These are phyloP conservation scores for Ceratobasidium theobromae DNA, from an alignment of 1,284 basidiomycete genomes.

Conservation along the genomic window DNA sequence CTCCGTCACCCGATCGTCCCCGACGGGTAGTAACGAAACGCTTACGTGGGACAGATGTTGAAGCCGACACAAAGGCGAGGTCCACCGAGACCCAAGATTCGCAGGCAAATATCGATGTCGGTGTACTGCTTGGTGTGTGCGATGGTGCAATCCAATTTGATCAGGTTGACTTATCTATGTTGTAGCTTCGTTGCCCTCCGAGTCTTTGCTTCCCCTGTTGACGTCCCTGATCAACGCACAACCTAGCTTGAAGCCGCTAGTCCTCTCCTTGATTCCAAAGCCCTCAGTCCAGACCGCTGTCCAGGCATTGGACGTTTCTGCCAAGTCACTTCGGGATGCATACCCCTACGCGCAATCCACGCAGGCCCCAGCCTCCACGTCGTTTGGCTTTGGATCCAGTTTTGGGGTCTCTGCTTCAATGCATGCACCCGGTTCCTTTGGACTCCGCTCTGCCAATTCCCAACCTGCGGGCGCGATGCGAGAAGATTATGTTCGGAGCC, in stretches of 20 bases:
- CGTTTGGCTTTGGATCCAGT: conserved; percentile 35
- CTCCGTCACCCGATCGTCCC: conserved; percentile 30
- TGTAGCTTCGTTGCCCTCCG: conserved; percentile 50
- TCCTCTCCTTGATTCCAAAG: conserved; percentile 73
- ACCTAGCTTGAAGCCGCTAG: conserved; percentile 64
- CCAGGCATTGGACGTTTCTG: conserved; percentile 64
- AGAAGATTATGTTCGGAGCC: conserved; percentile 70
- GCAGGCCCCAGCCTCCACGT: conserved; percentile 42
- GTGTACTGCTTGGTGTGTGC: conserved; percentile 69
- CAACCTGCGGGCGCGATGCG: conserved; percentile 59
- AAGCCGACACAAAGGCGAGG: conserved; percentile 40
- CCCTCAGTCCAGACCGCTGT: conserved; percentile 72
- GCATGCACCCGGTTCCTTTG: conserved; percentile 34
- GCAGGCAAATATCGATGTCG: conserved; percentile 65
- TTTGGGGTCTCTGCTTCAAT: conserved; percentile 36
- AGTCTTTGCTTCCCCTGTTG: conserved; percentile 69
- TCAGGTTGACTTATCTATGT: background rate
- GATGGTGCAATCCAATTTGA: background rate
- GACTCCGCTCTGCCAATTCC: conserved; percentile 39
- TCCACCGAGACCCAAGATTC: conserved; percentile 35
- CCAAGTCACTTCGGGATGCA: conserved; percentile 71
- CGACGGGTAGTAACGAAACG: conserved; percentile 27
- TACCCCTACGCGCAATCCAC: conserved; percentile 70
- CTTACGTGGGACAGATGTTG: conserved; percentile 39
- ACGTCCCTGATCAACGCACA: conserved; percentile 63